Evolutionary conservation across 768 basidiomycete species (phyloP).

Genomic region (Termitomyces sp.): DNA sequence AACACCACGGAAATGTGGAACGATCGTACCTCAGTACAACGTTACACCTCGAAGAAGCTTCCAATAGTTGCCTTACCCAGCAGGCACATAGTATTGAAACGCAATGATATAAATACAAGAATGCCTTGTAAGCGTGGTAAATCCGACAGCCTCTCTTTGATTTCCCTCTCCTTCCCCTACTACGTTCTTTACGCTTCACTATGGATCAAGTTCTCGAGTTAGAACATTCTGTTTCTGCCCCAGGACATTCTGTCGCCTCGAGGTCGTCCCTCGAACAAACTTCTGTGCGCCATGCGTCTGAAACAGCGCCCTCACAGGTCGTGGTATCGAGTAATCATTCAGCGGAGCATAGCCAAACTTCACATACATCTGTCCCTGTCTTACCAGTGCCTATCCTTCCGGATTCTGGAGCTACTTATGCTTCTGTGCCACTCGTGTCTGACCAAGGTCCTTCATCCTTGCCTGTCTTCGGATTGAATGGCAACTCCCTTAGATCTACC

Average conservation of each 20-base stretch:
- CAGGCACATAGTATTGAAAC: background rate
- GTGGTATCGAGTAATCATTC: background rate
- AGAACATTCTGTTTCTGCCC: slow-evolving; percentile 1
- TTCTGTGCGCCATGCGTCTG: background rate
- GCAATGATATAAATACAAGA: background rate
- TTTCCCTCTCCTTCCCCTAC: background rate
- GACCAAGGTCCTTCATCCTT: background rate
- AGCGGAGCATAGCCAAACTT: background rate
- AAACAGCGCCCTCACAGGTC: background rate
- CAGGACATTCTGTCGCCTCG: background rate
- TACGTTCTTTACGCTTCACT: background rate
- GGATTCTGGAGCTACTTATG: background rate
- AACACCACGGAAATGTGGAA: background rate
- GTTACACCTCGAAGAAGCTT: background rate
- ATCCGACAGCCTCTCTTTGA: background rate
- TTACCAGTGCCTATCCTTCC: background rate
- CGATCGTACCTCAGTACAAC: background rate
- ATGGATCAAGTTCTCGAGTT: slow-evolving; percentile 9
- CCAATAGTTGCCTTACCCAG: background rate
- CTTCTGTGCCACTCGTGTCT: background rate
- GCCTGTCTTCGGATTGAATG: background rate
- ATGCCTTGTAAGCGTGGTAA: background rate
- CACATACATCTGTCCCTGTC: background rate
- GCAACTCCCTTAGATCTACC: slow-evolving; percentile 5
- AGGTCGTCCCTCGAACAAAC: background rate